Conservation (phyloP, 495 filamentous ascomycete species). For the Xylaria scruposa region DNA sequence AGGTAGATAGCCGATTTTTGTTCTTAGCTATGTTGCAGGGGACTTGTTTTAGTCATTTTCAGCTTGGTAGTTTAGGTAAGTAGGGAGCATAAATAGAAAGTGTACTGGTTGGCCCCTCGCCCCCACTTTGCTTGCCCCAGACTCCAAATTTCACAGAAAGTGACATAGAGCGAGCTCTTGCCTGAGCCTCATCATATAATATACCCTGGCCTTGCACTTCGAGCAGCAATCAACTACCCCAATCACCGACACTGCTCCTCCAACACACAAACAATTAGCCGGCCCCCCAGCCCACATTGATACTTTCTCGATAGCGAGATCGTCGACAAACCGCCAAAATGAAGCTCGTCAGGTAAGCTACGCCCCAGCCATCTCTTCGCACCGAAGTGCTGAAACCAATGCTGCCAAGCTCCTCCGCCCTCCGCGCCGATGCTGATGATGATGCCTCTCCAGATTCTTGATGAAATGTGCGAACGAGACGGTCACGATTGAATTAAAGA, state of each 20-base stretch:
- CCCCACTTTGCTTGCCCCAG: neutral
- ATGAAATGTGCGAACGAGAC: slow-evolving; percentile 99
- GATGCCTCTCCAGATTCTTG: slow-evolving; percentile 72
- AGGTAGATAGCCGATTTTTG: too few relatives aligned
- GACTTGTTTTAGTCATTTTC: too few relatives aligned
- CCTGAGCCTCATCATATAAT: slow-evolving; percentile 14
- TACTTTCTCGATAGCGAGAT: slow-evolving; percentile 4
- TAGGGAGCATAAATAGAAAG: too few relatives aligned
- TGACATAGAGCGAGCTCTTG: slow-evolving; percentile 19
- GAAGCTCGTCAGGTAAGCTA: slow-evolving; percentile 96
- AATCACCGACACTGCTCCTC: neutral
- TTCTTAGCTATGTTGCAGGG: too few relatives aligned
- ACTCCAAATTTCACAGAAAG: slow-evolving; percentile 22
- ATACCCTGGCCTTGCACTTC: slow-evolving; percentile 5
- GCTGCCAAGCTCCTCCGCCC: slow-evolving; percentile 37
- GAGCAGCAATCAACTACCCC: neutral
- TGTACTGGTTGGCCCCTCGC: too few relatives aligned
- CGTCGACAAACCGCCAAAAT: slow-evolving; percentile 61
- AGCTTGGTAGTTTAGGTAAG: too few relatives aligned
- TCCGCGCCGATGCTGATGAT: slow-evolving; percentile 49
- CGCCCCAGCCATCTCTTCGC: slow-evolving; percentile 29
- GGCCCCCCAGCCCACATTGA: neutral
- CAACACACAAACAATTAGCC: neutral
- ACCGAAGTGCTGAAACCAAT: slow-evolving; percentile 43
- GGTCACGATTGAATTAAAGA: slow-evolving; percentile 96